A percentile compares a stretch with the other conserved stretches of the same genome.
Evolutionary conservation across 164 flowering plant species (phyloP).

Genomic region (Nymphaea colorata): DNA sequence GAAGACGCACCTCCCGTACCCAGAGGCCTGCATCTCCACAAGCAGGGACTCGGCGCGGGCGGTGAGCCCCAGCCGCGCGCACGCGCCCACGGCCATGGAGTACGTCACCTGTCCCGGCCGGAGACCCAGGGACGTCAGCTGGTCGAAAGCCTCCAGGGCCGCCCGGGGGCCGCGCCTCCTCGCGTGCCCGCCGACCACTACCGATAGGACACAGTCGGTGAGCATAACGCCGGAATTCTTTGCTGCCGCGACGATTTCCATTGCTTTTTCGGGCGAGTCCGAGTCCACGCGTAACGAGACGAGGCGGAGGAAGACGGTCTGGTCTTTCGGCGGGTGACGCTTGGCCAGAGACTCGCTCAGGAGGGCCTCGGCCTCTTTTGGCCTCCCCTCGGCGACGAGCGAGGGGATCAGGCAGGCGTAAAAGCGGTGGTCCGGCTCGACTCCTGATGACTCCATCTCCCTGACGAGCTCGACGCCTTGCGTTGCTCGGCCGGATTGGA

Average conservation of each 20-base stretch:
- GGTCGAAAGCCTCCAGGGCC: constrained; percentile 35
- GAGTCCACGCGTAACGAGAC: constrained; percentile 56
- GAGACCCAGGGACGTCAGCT: constrained; percentile 28
- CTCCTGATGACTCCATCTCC: constrained; percentile 31
- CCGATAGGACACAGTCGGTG: constrained; percentile 60
- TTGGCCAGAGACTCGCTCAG: constrained; percentile 42
- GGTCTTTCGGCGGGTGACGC: constrained; percentile 38
- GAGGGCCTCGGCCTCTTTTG: constrained; percentile 40
- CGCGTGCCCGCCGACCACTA: constrained; percentile 51
- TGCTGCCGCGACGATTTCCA: constrained; percentile 36
- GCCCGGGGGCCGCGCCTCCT: constrained; percentile 34
- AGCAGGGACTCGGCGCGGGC: constrained; percentile 41
- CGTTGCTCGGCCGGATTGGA: constrained; percentile 33
- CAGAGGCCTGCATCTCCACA: constrained; percentile 46
- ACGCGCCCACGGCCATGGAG: constrained; percentile 44
- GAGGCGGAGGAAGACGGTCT: constrained; percentile 44
- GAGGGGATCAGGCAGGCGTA: constrained; percentile 51
- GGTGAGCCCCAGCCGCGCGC: constrained; percentile 31
- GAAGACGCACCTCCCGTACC: constrained; percentile 63
- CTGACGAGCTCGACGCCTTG: constrained; percentile 54
- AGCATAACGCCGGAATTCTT: constrained; percentile 24
- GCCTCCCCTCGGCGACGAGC: constrained; percentile 41
- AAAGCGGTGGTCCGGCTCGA: constrained; percentile 22
- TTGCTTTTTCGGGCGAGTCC: constrained; percentile 48
- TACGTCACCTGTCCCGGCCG: constrained; percentile 82